phyloP scores from a whole-genome alignment of 202 grass and related monocot genomes.

The Eragrostis tef region DNA sequence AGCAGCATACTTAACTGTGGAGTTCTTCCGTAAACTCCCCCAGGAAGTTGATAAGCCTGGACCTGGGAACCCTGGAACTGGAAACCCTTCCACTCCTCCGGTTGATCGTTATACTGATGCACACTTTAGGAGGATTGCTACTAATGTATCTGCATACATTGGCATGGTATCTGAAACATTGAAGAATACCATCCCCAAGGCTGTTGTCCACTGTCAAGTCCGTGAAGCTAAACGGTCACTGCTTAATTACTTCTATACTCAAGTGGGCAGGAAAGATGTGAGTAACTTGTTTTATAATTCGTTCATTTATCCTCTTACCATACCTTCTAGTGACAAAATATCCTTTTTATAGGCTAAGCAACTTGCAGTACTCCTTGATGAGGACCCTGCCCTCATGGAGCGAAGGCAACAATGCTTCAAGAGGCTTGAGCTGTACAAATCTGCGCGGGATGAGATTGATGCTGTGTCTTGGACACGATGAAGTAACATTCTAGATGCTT shows the following conservation, averaged over 20 bases:
- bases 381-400: constrained; percentile 88
- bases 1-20: constrained; percentile 81
- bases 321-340: constrained; percentile 23
- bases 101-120: constrained; percentile 70
- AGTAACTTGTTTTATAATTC: constrained; percentile 22
- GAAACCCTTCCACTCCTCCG: constrained; percentile 54
- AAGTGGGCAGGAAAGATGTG: constrained; percentile 90
- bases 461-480: constrained; percentile 67
- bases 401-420: constrained; percentile 78
- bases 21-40: constrained; percentile 96
- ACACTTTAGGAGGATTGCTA: constrained; percentile 93
- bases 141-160: constrained; percentile 90
- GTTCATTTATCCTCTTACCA: neutral
- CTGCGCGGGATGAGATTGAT: constrained; percentile 89
- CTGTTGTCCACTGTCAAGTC: constrained; percentile 92
- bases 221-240: constrained; percentile 82
- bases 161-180: constrained; percentile 83
- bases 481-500: constrained; percentile 39
- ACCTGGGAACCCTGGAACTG: constrained; percentile 53
- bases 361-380: constrained; percentile 74
- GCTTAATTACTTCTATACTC: constrained; percentile 78
- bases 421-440: constrained; percentile 90
- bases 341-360: constrained; percentile 69
- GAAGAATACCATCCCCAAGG: constrained; percentile 92
- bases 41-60: constrained; percentile 77